These are phyloP conservation scores for Cryptosporidium sp. DNA, from an alignment of 169 alveolate genomes.

Conservation along the genomic window DNA sequence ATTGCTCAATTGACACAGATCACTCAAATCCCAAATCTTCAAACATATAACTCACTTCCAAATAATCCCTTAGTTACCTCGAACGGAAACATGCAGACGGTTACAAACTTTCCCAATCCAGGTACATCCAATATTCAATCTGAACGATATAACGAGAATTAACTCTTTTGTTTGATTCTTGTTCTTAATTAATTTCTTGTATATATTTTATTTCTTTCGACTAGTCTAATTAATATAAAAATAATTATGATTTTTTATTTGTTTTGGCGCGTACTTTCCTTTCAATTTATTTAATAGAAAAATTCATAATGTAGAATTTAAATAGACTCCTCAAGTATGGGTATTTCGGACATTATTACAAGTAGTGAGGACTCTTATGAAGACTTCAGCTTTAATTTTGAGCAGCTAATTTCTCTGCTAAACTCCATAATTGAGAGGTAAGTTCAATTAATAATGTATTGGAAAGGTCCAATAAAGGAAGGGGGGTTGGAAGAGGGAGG, in stretches of 20 bases:
- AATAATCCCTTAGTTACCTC: neutral
- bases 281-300: neutral
- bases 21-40: neutral
- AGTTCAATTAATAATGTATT: neutral
- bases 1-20: neutral
- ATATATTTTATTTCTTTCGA: neutral
- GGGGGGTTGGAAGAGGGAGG: neutral
- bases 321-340: neutral
- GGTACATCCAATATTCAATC: neutral
- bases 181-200: neutral
- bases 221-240: slow-evolving; percentile 12
- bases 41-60: neutral
- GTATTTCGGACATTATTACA: neutral
- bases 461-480: too few species aligned
- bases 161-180: neutral
- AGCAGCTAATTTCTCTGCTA: neutral
- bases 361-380: neutral
- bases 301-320: neutral
- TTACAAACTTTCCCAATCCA: neutral
- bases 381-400: slow-evolving; percentile 5
- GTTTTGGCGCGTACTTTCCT: neutral
- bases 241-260: neutral
- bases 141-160: neutral
- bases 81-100: neutral
- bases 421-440: slow-evolving; percentile 23